phyloP scores from a whole-genome alignment of 2,329 filamentous ascomycete species.

The Fusarium nelsonii region DNA sequence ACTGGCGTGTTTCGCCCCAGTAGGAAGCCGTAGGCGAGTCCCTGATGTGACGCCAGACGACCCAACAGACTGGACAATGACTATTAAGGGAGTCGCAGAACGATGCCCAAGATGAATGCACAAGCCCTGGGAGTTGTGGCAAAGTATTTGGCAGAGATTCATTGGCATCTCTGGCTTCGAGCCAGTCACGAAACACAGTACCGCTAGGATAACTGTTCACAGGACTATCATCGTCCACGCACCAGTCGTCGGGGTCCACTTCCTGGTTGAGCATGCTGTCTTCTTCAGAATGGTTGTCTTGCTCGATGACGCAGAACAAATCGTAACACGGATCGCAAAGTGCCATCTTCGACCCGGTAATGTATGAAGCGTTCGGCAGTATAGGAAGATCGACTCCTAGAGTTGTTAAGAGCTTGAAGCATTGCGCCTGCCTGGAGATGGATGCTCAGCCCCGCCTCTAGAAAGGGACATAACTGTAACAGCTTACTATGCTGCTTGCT shows the following conservation, averaged over 20 bases:
- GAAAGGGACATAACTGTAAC: neutral
- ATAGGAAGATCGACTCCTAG: neutral
- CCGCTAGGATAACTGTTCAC: neutral
- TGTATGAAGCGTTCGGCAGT: too few relatives aligned
- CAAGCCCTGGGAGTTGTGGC: neutral
- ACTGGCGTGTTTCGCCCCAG: neutral
- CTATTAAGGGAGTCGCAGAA: neutral
- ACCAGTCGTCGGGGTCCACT: too few relatives aligned
- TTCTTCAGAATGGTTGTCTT: neutral
- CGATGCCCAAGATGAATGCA: neutral
- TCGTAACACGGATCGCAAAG: neutral
- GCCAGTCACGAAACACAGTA: neutral
- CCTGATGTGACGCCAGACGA: neutral
- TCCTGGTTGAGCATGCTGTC: too few relatives aligned
- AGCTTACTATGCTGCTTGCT: neutral
- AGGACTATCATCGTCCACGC: too few relatives aligned
- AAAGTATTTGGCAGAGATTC: neutral
- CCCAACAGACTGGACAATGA: neutral
- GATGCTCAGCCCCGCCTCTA: neutral
- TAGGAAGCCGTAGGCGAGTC: neutral
- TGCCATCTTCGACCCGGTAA: neutral
- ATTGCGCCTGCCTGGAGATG: neutral
- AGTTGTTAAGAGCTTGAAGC: neutral
- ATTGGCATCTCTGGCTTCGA: neutral
- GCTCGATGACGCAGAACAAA: neutral